Percentiles rank a stretch among this genome's conserved stretches.
These are phyloP conservation scores for Aspergillus pseudoterreus DNA, from an alignment of 2,329 filamentous ascomycete species.

Conservation along the genomic window DNA sequence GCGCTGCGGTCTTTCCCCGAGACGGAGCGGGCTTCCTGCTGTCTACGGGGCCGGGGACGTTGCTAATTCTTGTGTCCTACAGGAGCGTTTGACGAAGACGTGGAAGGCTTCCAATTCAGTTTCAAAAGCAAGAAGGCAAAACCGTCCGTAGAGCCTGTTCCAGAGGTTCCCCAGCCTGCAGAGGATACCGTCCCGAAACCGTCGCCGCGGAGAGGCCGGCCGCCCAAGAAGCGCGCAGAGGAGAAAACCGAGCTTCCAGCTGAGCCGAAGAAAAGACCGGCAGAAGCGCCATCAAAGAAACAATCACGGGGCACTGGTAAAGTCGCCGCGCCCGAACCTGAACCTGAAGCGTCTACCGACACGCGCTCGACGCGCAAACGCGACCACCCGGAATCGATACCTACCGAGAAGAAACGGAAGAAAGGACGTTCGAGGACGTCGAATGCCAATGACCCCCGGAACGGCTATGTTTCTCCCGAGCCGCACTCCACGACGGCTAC, in stretches of 20 bases:
- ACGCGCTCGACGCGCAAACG: slow-evolving; percentile 24
- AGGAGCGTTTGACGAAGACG: slow-evolving; percentile 64
- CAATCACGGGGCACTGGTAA: slow-evolving; percentile 25
- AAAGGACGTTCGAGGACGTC: slow-evolving; percentile 30
- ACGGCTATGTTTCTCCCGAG: slow-evolving; percentile 28
- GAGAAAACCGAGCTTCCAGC: slow-evolving; percentile 12
- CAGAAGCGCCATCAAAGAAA: slow-evolving; percentile 21
- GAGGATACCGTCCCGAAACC: slow-evolving; percentile 32
- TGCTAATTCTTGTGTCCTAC: slow-evolving; percentile 12
- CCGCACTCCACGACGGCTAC: slow-evolving; percentile 51
- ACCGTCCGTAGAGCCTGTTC: slow-evolving; percentile 36
- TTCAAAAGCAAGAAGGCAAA: slow-evolving; percentile 64
- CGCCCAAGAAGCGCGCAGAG: slow-evolving; percentile 41
- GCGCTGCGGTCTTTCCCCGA: not conserved
- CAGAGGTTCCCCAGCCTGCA: slow-evolving; percentile 34
- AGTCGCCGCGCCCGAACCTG: slow-evolving; percentile 7
- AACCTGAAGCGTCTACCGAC: slow-evolving; percentile 3
- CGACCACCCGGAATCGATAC: slow-evolving; percentile 24
- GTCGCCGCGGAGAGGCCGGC: slow-evolving; percentile 35
- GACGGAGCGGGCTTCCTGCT: too few relatives aligned
- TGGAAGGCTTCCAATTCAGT: slow-evolving; percentile 74
- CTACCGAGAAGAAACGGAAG: slow-evolving; percentile 31
- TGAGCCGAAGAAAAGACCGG: slow-evolving; percentile 13
- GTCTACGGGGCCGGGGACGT: too few relatives aligned
- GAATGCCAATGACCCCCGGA: slow-evolving; percentile 19